These are phyloP conservation scores for Kandelia obovata DNA, from an alignment of 345 rosid species.

Conservation along the genomic window DNA sequence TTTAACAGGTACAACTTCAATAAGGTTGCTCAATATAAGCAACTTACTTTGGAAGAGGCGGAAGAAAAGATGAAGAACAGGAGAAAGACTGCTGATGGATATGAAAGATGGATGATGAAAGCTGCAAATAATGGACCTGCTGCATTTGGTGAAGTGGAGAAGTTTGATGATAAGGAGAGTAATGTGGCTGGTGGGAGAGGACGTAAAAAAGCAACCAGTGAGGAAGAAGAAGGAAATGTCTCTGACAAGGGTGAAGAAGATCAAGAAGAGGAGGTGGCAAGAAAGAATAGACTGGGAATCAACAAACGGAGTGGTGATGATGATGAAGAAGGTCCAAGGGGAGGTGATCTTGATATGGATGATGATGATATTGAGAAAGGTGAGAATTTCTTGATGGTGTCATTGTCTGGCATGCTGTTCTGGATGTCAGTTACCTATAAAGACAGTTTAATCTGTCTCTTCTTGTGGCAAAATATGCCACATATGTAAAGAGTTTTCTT, in stretches of 20 bases:
- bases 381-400: slow-evolving; percentile 21
- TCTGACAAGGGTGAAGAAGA: slow-evolving; percentile 94
- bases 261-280: slow-evolving; percentile 80
- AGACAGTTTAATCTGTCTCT: not conserved
- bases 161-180: slow-evolving; percentile 62
- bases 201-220: slow-evolving; percentile 64
- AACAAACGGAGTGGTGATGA: slow-evolving; percentile 65
- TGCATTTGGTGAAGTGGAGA: slow-evolving; percentile 89
- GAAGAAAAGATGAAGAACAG: slow-evolving; percentile 97
- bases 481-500: not conserved
- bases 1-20: slow-evolving; percentile 68
- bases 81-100: slow-evolving; percentile 96
- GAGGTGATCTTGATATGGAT: slow-evolving; percentile 88
- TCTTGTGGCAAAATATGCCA: not conserved
- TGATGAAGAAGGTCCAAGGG: slow-evolving; percentile 92
- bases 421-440: not conserved
- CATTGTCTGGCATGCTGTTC: not conserved
- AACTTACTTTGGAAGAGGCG: slow-evolving; percentile 95
- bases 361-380: slow-evolving; percentile 97
- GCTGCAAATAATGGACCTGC: slow-evolving; percentile 87
- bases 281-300: slow-evolving; percentile 87
- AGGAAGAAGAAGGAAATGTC: slow-evolving; percentile 80
- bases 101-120: slow-evolving; percentile 99
- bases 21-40: slow-evolving; percentile 97
- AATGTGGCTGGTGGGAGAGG: slow-evolving; percentile 60